Conservation (phyloP, 2,329 filamentous ascomycete genomes). For the Aspergillus udagawae region DNA sequence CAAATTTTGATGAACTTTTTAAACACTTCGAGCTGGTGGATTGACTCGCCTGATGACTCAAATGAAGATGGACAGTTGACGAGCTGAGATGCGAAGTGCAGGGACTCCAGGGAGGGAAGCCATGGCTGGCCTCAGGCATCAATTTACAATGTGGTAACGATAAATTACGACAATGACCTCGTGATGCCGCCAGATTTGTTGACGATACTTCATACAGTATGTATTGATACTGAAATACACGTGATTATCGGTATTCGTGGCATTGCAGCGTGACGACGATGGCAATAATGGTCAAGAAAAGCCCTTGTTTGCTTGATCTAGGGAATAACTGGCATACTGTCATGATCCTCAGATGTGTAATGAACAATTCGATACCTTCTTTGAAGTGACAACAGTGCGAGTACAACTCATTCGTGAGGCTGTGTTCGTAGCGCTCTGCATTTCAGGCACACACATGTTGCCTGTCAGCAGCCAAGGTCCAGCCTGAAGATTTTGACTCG, state of each 20-base stretch:
- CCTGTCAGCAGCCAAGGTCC: not conserved
- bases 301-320: not conserved
- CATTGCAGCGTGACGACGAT: not conserved
- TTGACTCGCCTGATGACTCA: constrained; percentile 2
- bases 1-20: not conserved
- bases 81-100: not conserved
- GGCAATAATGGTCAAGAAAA: not conserved
- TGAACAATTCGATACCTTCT: not conserved
- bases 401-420: not conserved
- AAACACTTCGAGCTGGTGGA: constrained; percentile 4
- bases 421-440: not conserved
- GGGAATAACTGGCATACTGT: not conserved
- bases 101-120: not conserved
- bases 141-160: not conserved
- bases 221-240: constrained; percentile 1
- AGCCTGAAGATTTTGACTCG: not conserved
- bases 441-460: not conserved
- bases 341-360: not conserved
- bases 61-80: constrained; percentile 4
- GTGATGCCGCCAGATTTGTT: not conserved
- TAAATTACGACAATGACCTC: not conserved
- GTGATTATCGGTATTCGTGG: not conserved
- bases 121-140: not conserved
- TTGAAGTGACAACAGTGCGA: not conserved
- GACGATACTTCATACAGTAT: not conserved